Base-by-base conservation (phyloP, 495 filamentous ascomycete genomes). In the Aspergillus bertholletiae region DNA sequence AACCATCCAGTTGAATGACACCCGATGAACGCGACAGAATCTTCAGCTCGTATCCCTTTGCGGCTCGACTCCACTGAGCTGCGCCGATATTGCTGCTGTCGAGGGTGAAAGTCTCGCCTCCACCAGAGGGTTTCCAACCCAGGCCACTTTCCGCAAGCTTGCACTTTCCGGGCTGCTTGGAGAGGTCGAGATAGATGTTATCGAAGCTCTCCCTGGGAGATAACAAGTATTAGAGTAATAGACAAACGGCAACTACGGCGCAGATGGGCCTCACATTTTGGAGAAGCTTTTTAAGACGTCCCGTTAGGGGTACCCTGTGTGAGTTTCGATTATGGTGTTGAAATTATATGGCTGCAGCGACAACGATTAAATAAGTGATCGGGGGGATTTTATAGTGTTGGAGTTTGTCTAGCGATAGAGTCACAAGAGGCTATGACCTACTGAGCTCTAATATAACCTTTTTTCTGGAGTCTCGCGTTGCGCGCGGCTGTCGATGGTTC, bases 21-120 rank as follows among this genome's bases (percentile, higher is more conserved):
- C 89, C 90, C 34, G 88, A 87, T 23, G 83, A 87, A 55, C 94
- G 77, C 58, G 88, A 86, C 47, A 93, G 71, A 40, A 97, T 86
- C 76, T 95, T 97, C 63, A 97, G 69, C 72, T 99, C 95, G 69
- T 87, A 94, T 49, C 95, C 95, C 67, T 87, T 88, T 15, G 92
- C 85, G 30, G 93, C 95, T 55, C 91, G 84, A 72, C 92, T 97
- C 95, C 95, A 99, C 64, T 97, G 94, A 43, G 92, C 92, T 49
- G 78, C 82, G 54, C 78, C 80, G 56, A 97, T 87, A 66, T 96
- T 89, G 66, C 80, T 83, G 61, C 81, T 81, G 65, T 96, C 90
- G 51, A 97, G 80, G 9, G 92, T 96, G 69, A 95, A 97, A 52
- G 90, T 90, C 39, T 97, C 92, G 63, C 90, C 89, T 60, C 89